Evolutionary conservation across 352 stramenopile genomes (phyloP).

Genomic region (Phytophthora constricta): DNA sequence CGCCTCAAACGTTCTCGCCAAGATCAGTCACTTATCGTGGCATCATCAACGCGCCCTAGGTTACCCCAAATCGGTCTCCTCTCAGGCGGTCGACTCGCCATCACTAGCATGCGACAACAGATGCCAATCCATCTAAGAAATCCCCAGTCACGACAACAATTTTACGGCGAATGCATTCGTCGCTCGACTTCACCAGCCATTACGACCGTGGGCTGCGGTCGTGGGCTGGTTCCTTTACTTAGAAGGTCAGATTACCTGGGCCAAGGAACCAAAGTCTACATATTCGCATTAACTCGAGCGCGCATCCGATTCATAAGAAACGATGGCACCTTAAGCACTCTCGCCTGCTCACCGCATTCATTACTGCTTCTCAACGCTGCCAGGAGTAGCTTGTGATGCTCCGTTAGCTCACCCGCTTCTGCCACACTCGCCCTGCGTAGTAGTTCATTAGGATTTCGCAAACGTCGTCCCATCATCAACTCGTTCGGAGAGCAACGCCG

Average conservation of each 20-base stretch:
- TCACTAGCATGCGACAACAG: conserved; percentile 5
- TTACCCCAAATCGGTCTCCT: conserved; percentile 1
- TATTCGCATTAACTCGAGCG: not conserved
- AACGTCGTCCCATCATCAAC: too few species aligned
- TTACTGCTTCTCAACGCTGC: too few species aligned
- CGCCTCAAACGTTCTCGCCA: conserved; percentile 1
- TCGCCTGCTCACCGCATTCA: too few species aligned
- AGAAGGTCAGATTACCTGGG: not conserved
- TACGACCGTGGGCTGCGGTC: not conserved
- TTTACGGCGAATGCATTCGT: not conserved
- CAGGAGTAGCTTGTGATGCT: too few species aligned
- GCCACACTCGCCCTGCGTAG: too few species aligned
- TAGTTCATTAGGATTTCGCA: too few species aligned
- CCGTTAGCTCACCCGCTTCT: too few species aligned
- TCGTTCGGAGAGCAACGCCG: too few species aligned
- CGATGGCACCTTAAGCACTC: too few species aligned
- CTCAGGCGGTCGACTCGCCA: not conserved
- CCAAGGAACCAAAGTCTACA: not conserved
- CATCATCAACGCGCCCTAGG: conserved; percentile 8
- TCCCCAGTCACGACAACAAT: not conserved
- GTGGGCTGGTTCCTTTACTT: not conserved
- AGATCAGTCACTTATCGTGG: conserved; percentile 14
- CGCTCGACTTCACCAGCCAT: not conserved
- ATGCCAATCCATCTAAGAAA: not conserved
- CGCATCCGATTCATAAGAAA: too few species aligned